These are phyloP conservation scores for Puccinia horiana DNA, from an alignment of 1,284 basidiomycete species.

Conservation along the genomic window DNA sequence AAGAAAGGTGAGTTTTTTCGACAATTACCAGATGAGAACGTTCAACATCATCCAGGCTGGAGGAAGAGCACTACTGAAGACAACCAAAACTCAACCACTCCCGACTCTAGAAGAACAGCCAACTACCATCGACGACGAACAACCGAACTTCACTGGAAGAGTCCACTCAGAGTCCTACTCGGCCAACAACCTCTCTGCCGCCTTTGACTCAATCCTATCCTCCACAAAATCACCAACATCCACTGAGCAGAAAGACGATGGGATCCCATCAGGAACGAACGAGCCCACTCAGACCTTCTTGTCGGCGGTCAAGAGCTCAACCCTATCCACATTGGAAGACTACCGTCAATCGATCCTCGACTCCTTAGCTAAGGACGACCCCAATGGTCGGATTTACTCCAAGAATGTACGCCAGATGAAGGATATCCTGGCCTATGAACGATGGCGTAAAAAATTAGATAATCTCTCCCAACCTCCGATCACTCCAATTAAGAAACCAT, in stretches of 20 bases:
- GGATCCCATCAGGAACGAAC: neutral
- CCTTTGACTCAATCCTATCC: constrained; percentile 30
- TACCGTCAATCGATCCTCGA: constrained; percentile 22
- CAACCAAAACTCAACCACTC: neutral
- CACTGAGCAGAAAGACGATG: neutral
- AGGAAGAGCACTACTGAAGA: neutral
- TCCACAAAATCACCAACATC: neutral
- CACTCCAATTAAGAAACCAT: neutral
- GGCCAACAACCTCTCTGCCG: constrained; percentile 28
- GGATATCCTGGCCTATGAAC: constrained; percentile 39
- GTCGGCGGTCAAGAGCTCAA: constrained; percentile 13
- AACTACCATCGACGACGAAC: neutral
- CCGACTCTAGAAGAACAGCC: neutral
- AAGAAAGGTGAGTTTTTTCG: too few species aligned
- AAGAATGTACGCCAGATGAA: constrained; percentile 47
- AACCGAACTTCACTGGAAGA: constrained; percentile 25
- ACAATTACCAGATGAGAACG: neutral
- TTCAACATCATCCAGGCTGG: neutral
- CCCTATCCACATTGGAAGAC: constrained; percentile 29
- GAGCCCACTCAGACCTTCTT: constrained; percentile 4
- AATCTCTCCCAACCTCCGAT: too few species aligned
- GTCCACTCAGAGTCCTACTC: constrained; percentile 47
- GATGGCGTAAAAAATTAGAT: constrained; percentile 41
- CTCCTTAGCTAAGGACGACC: constrained; percentile 30
- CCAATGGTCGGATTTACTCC: constrained; percentile 32